Evolutionary conservation across 441 rosid species (phyloP), one percentile per base, ranked within the genome.

Genomic region (Erodium texanum): DNA sequence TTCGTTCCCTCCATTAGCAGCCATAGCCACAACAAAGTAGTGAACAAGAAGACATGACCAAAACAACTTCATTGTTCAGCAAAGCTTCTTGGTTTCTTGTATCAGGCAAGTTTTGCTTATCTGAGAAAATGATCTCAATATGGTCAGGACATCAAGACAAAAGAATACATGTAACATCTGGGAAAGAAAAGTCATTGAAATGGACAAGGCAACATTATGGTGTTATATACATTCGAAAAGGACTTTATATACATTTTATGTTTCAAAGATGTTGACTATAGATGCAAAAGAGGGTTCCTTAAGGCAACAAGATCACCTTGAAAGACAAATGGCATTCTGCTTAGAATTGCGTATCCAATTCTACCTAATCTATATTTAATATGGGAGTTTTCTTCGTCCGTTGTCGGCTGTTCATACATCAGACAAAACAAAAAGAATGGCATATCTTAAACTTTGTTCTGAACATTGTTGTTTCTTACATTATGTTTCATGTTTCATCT

Each of bases 1-100:
- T 29, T 54, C 72, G 23, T 73, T 73, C 67, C 68, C 68, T 7
- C 16, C 22, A 18, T 34, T n/a, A 3, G 16, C 52, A 65, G 67
- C 16, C 15, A 52, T 5, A 11, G 24, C 48, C 2, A 23, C 10
- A 58, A 23, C 20, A 15, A 50, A 19, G 22, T n/a, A 50, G 8
- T 50, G 54, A 48, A 48, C 54, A 48, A 48, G 54, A 43, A 12
- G 3, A 14, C 18, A 48, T 48, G 54, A 15, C 54, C 16, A 48
- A 48, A 22, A 23, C 24, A 58, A 48, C 48, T 41, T 41, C 48
- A 41, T 41, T 41, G 11, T 11, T 48, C 54, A 3, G 54, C 54
- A 48, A 48, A 48, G 14, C n/a, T 48, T 48, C 54, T 48, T 14
- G 54, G 54, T 48, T 48, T 48, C 54, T 48, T 48, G 54, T 15